Conservation (phyloP, 495 filamentous ascomycete genomes). For the Sordaria brevicollis region DNA sequence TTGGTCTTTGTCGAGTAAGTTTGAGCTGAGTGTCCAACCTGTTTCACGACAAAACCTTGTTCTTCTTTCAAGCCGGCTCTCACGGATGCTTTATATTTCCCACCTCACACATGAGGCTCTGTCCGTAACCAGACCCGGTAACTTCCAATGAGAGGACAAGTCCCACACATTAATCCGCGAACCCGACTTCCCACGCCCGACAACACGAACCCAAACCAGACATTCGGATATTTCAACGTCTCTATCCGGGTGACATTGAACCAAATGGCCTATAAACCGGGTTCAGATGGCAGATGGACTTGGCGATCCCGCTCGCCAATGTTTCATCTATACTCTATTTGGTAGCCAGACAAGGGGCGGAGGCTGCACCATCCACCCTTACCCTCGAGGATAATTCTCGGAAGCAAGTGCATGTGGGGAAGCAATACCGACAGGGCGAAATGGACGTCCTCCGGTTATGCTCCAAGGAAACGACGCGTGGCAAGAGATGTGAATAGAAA, state of each 20-base stretch:
- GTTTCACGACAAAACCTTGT: not conserved
- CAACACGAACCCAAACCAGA: not conserved
- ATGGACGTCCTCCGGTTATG: not conserved
- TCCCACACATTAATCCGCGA: not conserved
- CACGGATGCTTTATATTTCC: not conserved
- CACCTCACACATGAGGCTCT: not conserved
- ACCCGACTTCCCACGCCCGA: not conserved
- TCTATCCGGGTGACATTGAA: not conserved
- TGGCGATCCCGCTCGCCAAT: not conserved
- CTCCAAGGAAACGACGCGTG: not conserved
- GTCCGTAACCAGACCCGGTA: not conserved
- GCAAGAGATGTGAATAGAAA: not conserved
- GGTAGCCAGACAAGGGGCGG: not conserved
- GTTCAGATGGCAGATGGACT: not conserved
- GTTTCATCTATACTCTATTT: not conserved
- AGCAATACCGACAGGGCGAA: not conserved
- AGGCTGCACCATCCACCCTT: not conserved
- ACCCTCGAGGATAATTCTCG: not conserved
- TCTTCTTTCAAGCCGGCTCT: not conserved
- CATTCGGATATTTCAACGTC: not conserved
- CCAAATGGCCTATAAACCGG: not conserved
- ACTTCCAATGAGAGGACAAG: not conserved
- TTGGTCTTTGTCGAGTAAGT: slow-evolving; percentile 1
- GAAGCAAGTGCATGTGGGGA: not conserved
- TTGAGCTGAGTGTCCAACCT: not conserved